Percentiles rank a stretch among this genome's conserved stretches.
These are phyloP conservation scores for Aspergillus tanneri DNA, from an alignment of 2,329 filamentous ascomycete genomes.

Conservation along the genomic window DNA sequence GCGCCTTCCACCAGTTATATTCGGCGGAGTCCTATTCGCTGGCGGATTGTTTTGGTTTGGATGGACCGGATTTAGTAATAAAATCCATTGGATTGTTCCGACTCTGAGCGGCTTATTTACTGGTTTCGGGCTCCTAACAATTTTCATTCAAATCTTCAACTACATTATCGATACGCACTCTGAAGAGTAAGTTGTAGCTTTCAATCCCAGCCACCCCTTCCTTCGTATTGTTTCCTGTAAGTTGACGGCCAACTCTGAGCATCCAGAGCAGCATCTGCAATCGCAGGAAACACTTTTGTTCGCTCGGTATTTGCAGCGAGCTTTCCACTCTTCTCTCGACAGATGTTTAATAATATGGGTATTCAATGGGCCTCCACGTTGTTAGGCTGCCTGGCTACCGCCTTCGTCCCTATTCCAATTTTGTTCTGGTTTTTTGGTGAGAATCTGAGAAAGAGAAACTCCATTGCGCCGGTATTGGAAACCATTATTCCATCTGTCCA, in stretches of 20 bases:
- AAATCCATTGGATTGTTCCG: slow-evolving; percentile 30
- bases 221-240: background rate
- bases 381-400: slow-evolving; percentile 35
- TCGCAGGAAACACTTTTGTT: slow-evolving; percentile 55
- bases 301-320: slow-evolving; percentile 35
- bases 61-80: slow-evolving; percentile 28
- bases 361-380: slow-evolving; percentile 42
- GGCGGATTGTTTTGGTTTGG: slow-evolving; percentile 37
- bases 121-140: slow-evolving; percentile 29
- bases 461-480: no score
- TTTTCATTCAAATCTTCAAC: slow-evolving; percentile 32
- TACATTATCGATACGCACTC: slow-evolving; percentile 38
- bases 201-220: no score
- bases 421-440: slow-evolving; percentile 30
- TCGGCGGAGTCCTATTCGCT: slow-evolving; percentile 33
- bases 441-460: no score
- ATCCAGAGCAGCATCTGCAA: slow-evolving; percentile 49
- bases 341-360: slow-evolving; percentile 40
- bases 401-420: slow-evolving; percentile 40
- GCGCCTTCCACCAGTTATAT: slow-evolving; percentile 25
- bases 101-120: slow-evolving; percentile 24
- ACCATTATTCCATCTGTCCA: no score
- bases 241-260: background rate
- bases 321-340: slow-evolving; percentile 39
- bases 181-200: background rate